A percentile compares a stretch with the other conserved stretches of the same genome.
These are phyloP conservation scores for Pleurotus citrinopileatus DNA, from an alignment of 768 basidiomycete genomes.

Conservation along the genomic window DNA sequence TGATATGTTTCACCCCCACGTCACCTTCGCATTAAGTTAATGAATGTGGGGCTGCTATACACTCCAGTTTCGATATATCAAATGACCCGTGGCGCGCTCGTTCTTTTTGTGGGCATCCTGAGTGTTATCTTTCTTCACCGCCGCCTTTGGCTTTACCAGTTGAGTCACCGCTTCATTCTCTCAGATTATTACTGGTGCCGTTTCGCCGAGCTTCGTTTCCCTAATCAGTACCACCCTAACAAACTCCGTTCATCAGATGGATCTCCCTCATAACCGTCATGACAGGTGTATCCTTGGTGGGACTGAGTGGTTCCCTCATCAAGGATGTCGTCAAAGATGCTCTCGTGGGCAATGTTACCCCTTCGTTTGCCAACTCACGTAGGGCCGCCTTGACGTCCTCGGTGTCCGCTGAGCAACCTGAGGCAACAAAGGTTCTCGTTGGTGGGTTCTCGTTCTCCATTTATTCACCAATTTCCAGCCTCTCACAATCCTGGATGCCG, in stretches of 20 bases:
- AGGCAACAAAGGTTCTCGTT: constrained; percentile 70
- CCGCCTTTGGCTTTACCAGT: constrained; percentile 87
- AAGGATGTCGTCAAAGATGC: constrained; percentile 65
- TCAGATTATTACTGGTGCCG: constrained; percentile 8
- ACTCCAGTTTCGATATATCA: constrained; percentile 98
- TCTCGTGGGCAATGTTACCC: constrained; percentile 21
- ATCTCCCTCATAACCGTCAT: constrained; percentile 86
- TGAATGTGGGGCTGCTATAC: constrained; percentile 95
- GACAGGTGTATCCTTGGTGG: constrained; percentile 79
- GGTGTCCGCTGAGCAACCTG: constrained; percentile 51
- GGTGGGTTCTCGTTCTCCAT: constrained; percentile 41
- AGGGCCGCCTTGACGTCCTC: constrained; percentile 34
- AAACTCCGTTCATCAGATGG: constrained; percentile 57
- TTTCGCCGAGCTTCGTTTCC: not conserved
- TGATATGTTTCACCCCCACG: constrained; percentile 13
- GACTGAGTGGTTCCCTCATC: constrained; percentile 85
- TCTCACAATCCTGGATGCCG: constrained; percentile 14
- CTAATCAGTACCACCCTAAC: constrained; percentile 8
- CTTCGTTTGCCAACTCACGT: constrained; percentile 24
- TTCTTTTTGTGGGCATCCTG: constrained; percentile 89
- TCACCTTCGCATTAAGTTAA: constrained; percentile 49
- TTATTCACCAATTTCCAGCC: constrained; percentile 14
- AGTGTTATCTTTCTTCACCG: constrained; percentile 89
- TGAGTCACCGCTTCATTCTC: constrained; percentile 17
- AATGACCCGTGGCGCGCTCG: constrained; percentile 92